These are phyloP conservation scores for Chrysoporthe deuterocubensis DNA, from an alignment of 2,329 filamentous ascomycete genomes.

Conservation along the genomic window DNA sequence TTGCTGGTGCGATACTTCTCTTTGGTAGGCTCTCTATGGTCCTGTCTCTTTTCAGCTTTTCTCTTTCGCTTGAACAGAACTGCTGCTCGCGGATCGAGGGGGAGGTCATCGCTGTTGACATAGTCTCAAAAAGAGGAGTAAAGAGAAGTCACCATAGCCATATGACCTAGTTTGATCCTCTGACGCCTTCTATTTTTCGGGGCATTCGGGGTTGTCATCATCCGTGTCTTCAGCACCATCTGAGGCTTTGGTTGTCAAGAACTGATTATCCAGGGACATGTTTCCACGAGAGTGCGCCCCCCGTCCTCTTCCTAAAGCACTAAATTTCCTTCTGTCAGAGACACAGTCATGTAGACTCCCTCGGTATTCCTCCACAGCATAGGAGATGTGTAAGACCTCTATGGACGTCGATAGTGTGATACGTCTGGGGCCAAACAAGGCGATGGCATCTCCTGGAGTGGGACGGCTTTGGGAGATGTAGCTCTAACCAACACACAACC, in stretches of 20 bases:
- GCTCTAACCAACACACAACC: not conserved
- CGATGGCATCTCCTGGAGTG: not conserved
- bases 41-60: not conserved
- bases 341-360: not conserved
- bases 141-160: not conserved
- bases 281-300: not conserved
- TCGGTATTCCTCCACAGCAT: not conserved
- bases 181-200: too few relatives aligned
- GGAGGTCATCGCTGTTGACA: not conserved
- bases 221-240: not conserved
- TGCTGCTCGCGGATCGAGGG: not conserved
- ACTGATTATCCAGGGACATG: too few relatives aligned
- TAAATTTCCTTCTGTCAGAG: not conserved
- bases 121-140: not conserved
- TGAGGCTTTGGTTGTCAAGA: too few relatives aligned
- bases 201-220: too few relatives aligned
- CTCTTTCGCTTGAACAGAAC: not conserved
- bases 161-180: not conserved
- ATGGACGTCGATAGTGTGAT: not conserved
- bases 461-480: not conserved
- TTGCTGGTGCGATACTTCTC: not conserved
- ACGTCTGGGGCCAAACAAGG: not conserved
- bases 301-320: not conserved
- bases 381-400: not conserved
- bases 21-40: not conserved